These are phyloP conservation scores for Podaxis pistillaris DNA, from an alignment of 768 basidiomycete genomes.

Conservation along the genomic window DNA sequence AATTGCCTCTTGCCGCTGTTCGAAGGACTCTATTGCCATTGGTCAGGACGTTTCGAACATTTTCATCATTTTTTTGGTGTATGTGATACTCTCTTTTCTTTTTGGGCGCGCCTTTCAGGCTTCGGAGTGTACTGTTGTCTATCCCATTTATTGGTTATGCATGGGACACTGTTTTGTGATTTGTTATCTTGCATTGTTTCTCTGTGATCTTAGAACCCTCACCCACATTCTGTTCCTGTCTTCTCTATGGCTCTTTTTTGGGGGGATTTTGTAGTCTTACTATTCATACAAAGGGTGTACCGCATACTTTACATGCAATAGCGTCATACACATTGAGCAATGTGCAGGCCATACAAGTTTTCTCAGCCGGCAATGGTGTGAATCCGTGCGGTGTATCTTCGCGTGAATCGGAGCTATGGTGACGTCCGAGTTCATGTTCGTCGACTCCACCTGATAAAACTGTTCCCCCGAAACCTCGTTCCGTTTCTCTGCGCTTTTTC, in stretches of 20 bases:
- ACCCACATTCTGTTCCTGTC: slow-evolving; percentile 13
- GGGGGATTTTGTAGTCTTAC: slow-evolving; percentile 24
- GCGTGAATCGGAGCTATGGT: slow-evolving; percentile 25
- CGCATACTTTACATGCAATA: slow-evolving; percentile 45
- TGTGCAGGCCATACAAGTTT: slow-evolving; percentile 58
- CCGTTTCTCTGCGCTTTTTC: slow-evolving; percentile 53
- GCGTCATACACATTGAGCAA: slow-evolving; percentile 48
- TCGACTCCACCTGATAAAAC: slow-evolving; percentile 48
- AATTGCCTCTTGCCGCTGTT: slow-evolving; percentile 16
- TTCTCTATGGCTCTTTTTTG: slow-evolving; percentile 18
- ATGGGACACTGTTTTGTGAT: slow-evolving; percentile 21
- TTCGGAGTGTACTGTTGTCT: slow-evolving; percentile 5
- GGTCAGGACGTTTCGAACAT: slow-evolving; percentile 23
- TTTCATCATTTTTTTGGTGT: slow-evolving; percentile 20
- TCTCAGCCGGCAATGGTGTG: slow-evolving; percentile 25
- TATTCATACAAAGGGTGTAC: slow-evolving; percentile 37
- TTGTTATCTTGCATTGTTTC: slow-evolving; percentile 11
- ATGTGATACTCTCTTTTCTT: slow-evolving; percentile 19
- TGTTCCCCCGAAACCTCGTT: slow-evolving; percentile 72
- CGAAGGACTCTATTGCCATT: slow-evolving; percentile 22
- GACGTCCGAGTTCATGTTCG: slow-evolving; percentile 13
- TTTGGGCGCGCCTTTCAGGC: slow-evolving; percentile 13
- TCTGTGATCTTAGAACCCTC: slow-evolving; percentile 10
- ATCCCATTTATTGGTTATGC: slow-evolving; percentile 19
- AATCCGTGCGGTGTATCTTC: slow-evolving; percentile 20